These are phyloP conservation scores for Yamadazyma taylorii DNA, from an alignment of 1,139 yeast genomes.

Conservation along the genomic window DNA sequence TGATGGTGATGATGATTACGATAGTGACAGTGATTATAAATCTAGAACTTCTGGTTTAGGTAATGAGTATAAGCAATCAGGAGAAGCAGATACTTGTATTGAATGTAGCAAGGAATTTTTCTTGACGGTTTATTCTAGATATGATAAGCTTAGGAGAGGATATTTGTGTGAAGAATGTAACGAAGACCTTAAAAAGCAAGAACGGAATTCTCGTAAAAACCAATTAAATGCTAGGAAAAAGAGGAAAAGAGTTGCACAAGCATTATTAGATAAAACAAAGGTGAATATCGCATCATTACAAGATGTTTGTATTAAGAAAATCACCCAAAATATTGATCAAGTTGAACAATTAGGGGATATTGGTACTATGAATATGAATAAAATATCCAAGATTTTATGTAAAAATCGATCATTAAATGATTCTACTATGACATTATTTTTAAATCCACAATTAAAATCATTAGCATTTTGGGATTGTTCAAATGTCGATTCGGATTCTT, in stretches of 20 bases:
- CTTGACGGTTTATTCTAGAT: constrained; percentile 66
- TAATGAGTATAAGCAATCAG: constrained; percentile 32
- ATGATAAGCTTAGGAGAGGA: constrained; percentile 48
- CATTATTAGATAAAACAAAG: constrained; percentile 70
- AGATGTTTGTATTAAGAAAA: constrained; percentile 71
- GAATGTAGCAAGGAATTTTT: constrained; percentile 58
- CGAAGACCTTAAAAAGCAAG: constrained; percentile 41
- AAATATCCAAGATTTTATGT: constrained; percentile 72
- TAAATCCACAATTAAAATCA: constrained; percentile 54
- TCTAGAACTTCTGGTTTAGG: constrained; percentile 22
- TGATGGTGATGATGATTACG: constrained; percentile 32
- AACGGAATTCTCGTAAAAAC: constrained; percentile 46
- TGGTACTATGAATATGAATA: constrained; percentile 62
- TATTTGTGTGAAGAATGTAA: constrained; percentile 71
- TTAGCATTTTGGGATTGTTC: constrained; percentile 94
- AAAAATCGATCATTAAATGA: constrained; percentile 78
- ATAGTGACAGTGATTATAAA: constrained; percentile 29
- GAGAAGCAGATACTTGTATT: constrained; percentile 55
- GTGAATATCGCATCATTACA: constrained; percentile 70
- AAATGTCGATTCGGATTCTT: constrained; percentile 63
- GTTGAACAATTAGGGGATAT: constrained; percentile 81
- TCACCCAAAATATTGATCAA: constrained; percentile 71
- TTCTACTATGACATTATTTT: constrained; percentile 68
- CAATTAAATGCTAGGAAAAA: constrained; percentile 66
- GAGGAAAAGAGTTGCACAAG: constrained; percentile 79